Evolutionary conservation across 495 filamentous ascomycete species (phyloP), one percentile per base, ranked within the genome.

Genomic region (Penicillium dipodomyicola): DNA sequence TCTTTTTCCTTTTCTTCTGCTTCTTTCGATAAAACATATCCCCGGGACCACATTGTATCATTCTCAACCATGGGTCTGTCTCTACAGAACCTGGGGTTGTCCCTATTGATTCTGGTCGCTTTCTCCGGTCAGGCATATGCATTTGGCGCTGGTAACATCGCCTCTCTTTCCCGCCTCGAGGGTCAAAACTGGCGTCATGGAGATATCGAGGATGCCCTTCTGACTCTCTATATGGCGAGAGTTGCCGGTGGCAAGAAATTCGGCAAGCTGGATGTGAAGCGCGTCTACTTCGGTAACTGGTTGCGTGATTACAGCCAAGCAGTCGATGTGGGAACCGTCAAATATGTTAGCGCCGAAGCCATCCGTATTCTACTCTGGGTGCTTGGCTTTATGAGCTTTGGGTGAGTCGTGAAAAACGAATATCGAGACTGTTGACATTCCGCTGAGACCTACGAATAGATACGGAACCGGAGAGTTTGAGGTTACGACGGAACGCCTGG

Each of bases 101-200:
- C 74, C 49, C 60, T 82, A 27, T 61, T 83, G 11, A 46, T 89
- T 48, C 64, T 90, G 22, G 70, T 92, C 27, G 74, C 82, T 56
- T 72, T 87, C 57, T 80, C 84, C 20, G 74, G 79, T 39, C 88
- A 89, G 14, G 78, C 85, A 2, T 74, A 86, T 65, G 92, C 88
- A 11, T 96, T 96, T 65, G 92, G 92, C 23, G 92, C 92, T 52
- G 91, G 90, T 37, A 94, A 93, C 69, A 93, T 95, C 62, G 84
- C 84, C 20, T 83, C 87, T 6, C 81, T 89, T 50, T 85, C 91
- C 47, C 84, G 81, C 61, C 81, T 93, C 49, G 90, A 92, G 65
- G 92, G 91, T 54, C 75, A 85, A 60, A 95, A 95, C 69, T 96
- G 90, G 89, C 90, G 92, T 45, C 92, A 96, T 85, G 92, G 92